Percentiles rank a stretch among this genome's conserved stretches.
Evolutionary conservation across 768 basidiomycete genomes (phyloP).

Genomic region (Phaeolepiota aurea): DNA sequence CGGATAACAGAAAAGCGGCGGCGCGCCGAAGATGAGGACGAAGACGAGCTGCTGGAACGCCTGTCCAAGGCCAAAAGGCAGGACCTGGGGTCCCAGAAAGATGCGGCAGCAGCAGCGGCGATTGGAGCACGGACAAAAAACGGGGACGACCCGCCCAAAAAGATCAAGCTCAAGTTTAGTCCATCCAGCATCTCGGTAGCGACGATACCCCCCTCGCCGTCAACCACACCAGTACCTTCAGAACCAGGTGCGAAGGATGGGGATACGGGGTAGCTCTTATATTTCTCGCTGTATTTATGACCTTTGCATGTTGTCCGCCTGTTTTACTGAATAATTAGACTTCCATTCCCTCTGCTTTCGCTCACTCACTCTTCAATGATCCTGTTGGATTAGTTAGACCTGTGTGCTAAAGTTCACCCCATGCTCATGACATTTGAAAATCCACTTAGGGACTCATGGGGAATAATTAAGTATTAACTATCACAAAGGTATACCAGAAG

Average conservation of each 20-base stretch:
- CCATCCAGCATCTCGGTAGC: constrained; percentile 31
- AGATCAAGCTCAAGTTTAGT: constrained; percentile 69
- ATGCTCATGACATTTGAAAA: too few relatives aligned
- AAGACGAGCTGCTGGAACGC: constrained; percentile 53
- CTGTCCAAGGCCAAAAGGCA: constrained; percentile 54
- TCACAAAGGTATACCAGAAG: too few relatives aligned
- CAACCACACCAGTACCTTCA: constrained; percentile 37
- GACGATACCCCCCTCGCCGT: constrained; percentile 10
- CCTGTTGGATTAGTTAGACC: too few relatives aligned
- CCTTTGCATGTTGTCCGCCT: too few relatives aligned
- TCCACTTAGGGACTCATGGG: too few relatives aligned
- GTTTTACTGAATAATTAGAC: too few relatives aligned
- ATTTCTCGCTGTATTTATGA: constrained; percentile 5
- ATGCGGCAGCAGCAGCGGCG: constrained; percentile 6
- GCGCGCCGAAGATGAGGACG: constrained; percentile 65
- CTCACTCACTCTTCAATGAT: too few relatives aligned
- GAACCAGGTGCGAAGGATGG: constrained; percentile 64
- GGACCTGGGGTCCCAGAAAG: constrained; percentile 41
- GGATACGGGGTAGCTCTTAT: constrained; percentile 50
- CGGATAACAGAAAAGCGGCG: constrained; percentile 65
- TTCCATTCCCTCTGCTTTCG: too few relatives aligned
- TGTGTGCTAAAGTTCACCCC: too few relatives aligned
- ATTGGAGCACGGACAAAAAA: constrained; percentile 27
- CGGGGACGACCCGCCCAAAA: constrained; percentile 55
- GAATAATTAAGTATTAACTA: too few relatives aligned